These are phyloP conservation scores for Trichoderma virens DNA, from an alignment of 495 filamentous ascomycete genomes.

Conservation along the genomic window DNA sequence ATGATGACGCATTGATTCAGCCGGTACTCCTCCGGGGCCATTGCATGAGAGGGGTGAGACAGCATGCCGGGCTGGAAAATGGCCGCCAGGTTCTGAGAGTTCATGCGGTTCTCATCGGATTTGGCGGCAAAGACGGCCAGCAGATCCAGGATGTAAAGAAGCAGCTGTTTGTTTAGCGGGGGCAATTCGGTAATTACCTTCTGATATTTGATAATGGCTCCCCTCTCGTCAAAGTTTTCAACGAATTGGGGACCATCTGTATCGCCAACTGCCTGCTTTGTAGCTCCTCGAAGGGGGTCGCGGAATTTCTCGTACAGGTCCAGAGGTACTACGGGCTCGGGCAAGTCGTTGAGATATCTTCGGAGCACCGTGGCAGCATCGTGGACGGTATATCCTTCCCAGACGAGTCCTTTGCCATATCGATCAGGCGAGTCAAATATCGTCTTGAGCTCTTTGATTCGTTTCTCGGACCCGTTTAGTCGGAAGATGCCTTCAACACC, in stretches of 20 bases:
- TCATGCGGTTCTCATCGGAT: slow-evolving; percentile 95
- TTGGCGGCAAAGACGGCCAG: slow-evolving; percentile 97
- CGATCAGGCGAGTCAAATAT: slow-evolving; percentile 92
- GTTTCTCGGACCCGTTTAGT: slow-evolving; percentile 90
- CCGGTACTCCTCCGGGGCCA: slow-evolving; percentile 88
- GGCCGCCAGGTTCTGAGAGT: slow-evolving; percentile 84
- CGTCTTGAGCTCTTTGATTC: slow-evolving; percentile 90
- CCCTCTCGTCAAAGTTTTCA: slow-evolving; percentile 63
- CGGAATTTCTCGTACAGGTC: slow-evolving; percentile 90
- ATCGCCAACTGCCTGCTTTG: slow-evolving; percentile 61
- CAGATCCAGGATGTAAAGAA: slow-evolving; percentile 96
- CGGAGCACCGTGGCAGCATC: slow-evolving; percentile 96
- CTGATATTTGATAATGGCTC: slow-evolving; percentile 78
- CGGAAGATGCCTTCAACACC: slow-evolving; percentile 97
- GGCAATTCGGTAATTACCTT: slow-evolving; percentile 86
- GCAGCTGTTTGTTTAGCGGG: slow-evolving; percentile 85
- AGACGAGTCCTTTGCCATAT: slow-evolving; percentile 94
- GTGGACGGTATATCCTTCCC: slow-evolving; percentile 97
- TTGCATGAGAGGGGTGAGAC: slow-evolving; percentile 88
- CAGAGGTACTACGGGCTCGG: slow-evolving; percentile 90
- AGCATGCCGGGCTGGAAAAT: slow-evolving; percentile 97
- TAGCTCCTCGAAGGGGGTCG: slow-evolving; percentile 71
- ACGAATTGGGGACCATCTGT: slow-evolving; percentile 45
- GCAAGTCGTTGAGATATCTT: slow-evolving; percentile 89
- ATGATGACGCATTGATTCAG: slow-evolving; percentile 96